A percentile compares a stretch with the other conserved stretches of the same genome.
Conservation (phyloP, 768 basidiomycete species). For the Tylopilus subfusipes region DNA sequence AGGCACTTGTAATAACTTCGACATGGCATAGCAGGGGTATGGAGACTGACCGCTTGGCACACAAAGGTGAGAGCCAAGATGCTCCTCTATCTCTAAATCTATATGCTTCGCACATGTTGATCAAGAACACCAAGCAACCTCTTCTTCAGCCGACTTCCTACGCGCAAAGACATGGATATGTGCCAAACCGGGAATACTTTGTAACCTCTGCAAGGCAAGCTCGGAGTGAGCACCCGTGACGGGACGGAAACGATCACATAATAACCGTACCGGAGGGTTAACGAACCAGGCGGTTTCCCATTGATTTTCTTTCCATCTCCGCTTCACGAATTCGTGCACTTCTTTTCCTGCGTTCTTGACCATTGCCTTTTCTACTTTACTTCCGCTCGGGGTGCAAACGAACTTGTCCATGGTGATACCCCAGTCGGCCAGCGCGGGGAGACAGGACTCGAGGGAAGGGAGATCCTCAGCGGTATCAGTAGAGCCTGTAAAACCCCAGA, state of each 20-base stretch:
- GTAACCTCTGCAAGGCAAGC: slow-evolving; percentile 53
- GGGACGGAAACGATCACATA: neutral
- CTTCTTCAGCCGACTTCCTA: slow-evolving; percentile 38
- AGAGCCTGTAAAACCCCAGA: slow-evolving; percentile 79
- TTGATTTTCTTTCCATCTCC: slow-evolving; percentile 62
- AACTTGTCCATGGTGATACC: slow-evolving; percentile 61
- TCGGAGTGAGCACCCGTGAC: neutral
- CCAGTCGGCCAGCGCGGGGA: slow-evolving; percentile 70
- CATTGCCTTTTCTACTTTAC: slow-evolving; percentile 49
- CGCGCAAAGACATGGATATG: slow-evolving; percentile 87
- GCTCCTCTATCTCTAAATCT: slow-evolving; percentile 7
- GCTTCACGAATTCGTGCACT: slow-evolving; percentile 59
- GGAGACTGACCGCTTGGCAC: neutral
- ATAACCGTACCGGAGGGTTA: slow-evolving; percentile 73
- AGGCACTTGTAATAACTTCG: neutral
- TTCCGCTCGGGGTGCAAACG: slow-evolving; percentile 48
- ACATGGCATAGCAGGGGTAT: too few relatives aligned
- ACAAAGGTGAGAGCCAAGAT: neutral
- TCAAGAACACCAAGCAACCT: slow-evolving; percentile 15
- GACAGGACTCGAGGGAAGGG: slow-evolving; percentile 50
- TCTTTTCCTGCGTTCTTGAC: slow-evolving; percentile 52
- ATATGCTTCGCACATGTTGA: neutral
- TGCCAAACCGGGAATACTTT: slow-evolving; percentile 76
- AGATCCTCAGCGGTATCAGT: slow-evolving; percentile 55
- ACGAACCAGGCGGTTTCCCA: slow-evolving; percentile 95